These are phyloP conservation scores for Ophiocordyceps camponoti-rufipedis DNA, from an alignment of 2,329 filamentous ascomycete genomes.

Conservation along the genomic window DNA sequence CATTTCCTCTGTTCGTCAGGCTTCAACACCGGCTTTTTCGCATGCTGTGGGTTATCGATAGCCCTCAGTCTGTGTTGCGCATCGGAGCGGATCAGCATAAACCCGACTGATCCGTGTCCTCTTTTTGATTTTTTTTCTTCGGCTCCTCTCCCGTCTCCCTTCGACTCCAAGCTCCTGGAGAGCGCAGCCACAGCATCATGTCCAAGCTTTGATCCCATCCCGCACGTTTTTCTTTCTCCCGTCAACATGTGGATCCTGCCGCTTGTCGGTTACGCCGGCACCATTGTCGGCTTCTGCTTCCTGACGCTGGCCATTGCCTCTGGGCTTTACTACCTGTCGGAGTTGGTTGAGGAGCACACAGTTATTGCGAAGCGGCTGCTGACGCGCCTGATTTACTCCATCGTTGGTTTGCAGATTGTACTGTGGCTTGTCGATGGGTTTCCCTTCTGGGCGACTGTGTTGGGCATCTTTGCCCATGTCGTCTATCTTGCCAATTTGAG, in stretches of 20 bases:
- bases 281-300: slow-evolving; percentile 80
- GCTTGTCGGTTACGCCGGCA: slow-evolving; percentile 74
- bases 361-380: slow-evolving; percentile 81
- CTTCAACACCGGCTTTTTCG: too few species aligned
- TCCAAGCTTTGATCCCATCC: slow-evolving; percentile 8
- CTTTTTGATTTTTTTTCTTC: background rate
- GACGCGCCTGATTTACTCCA: slow-evolving; percentile 63
- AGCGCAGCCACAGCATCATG: background rate
- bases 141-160: background rate
- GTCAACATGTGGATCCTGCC: slow-evolving; percentile 81
- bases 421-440: slow-evolving; percentile 75
- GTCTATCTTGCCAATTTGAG: slow-evolving; percentile 79
- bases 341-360: slow-evolving; percentile 95
- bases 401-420: slow-evolving; percentile 56
- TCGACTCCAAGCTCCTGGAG: background rate
- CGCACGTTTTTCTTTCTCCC: background rate
- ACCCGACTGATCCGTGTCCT: background rate
- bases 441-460: slow-evolving; percentile 51
- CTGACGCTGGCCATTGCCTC: slow-evolving; percentile 90
- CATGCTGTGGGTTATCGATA: background rate
- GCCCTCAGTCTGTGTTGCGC: background rate
- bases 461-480: slow-evolving; percentile 66
- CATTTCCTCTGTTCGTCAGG: too few species aligned
- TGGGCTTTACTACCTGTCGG: slow-evolving; percentile 95
- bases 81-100: slow-evolving; percentile 1